Evolutionary conservation across 768 basidiomycete species (phyloP).

Genomic region (Arthromyces matolae): DNA sequence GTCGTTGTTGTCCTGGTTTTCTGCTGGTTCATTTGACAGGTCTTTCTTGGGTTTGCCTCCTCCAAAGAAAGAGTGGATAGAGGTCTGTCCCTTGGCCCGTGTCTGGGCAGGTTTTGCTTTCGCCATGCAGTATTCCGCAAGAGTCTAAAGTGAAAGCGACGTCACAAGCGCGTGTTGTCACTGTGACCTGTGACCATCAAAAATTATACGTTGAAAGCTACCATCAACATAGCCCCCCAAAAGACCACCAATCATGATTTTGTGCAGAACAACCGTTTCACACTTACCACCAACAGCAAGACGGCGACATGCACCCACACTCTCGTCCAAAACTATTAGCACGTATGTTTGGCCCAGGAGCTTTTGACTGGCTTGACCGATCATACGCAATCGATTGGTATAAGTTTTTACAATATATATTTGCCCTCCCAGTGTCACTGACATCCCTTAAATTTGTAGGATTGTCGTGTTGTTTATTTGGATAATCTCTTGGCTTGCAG

Average conservation of each 20-base stretch:
- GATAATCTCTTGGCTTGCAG: slow-evolving; percentile 37
- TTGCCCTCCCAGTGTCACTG: not conserved
- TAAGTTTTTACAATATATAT: not conserved
- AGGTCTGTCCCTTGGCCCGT: slow-evolving; percentile 44
- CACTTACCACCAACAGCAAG: too few species aligned
- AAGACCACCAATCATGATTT: too few species aligned
- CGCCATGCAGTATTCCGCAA: slow-evolving; percentile 37
- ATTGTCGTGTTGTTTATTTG: slow-evolving; percentile 37
- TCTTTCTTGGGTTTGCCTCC: slow-evolving; percentile 32
- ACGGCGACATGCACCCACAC: slow-evolving; percentile 10
- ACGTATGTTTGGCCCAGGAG: slow-evolving; percentile 33
- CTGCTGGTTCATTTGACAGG: slow-evolving; percentile 25
- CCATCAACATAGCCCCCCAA: too few species aligned
- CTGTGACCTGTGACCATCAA: not conserved
- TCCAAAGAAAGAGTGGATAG: slow-evolving; percentile 54
- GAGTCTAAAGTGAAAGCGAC: not conserved
- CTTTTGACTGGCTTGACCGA: slow-evolving; percentile 40
- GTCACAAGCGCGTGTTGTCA: slow-evolving; percentile 24
- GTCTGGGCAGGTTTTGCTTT: slow-evolving; percentile 39
- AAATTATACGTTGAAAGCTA: too few species aligned
- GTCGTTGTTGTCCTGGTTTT: slow-evolving; percentile 30
- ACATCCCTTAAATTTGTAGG: slow-evolving; percentile 20
- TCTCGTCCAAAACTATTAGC: slow-evolving; percentile 7
- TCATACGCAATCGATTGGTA: slow-evolving; percentile 58
- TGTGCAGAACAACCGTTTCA: too few species aligned